These are phyloP conservation scores for Raphanus sativus DNA, from an alignment of 345 rosid species.

Conservation along the genomic window DNA sequence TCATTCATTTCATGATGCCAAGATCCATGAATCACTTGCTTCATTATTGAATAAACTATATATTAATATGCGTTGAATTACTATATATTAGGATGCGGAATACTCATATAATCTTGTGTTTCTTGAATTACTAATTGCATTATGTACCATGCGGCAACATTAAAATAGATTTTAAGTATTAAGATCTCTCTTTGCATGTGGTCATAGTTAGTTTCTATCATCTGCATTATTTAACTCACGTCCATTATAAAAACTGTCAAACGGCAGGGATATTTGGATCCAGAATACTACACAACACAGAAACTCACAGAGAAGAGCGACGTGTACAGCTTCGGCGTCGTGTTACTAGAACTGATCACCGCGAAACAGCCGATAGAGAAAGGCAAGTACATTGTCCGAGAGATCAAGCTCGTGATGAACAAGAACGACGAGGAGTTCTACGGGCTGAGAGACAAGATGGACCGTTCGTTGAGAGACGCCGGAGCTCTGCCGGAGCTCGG, in stretches of 20 bases:
- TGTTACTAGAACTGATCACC: constrained; percentile 80
- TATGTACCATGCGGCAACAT: too few species aligned
- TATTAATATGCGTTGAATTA: not conserved
- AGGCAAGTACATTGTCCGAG: constrained; percentile 87
- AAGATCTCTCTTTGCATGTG: too few species aligned
- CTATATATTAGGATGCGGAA: too few species aligned
- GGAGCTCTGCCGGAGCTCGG: constrained; percentile 56
- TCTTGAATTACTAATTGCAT: not conserved
- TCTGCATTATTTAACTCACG: not conserved
- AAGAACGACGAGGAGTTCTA: constrained; percentile 55
- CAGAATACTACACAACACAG: constrained; percentile 95
- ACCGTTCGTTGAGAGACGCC: constrained; percentile 52
- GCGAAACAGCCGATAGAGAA: constrained; percentile 87
- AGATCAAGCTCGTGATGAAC: constrained; percentile 56
- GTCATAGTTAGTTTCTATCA: too few species aligned
- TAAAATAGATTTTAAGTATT: too few species aligned
- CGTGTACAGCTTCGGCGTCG: constrained; percentile 90
- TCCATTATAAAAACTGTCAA: not conserved
- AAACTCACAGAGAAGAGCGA: constrained; percentile 94
- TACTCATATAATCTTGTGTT: not conserved
- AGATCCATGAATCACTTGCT: not conserved
- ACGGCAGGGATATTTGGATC: constrained; percentile 91
- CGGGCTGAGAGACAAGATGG: constrained; percentile 72
- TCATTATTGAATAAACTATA: not conserved
- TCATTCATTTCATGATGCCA: not conserved